Conservation (phyloP, 116 monocot genomes). For the Trichopus zeylanicus region DNA sequence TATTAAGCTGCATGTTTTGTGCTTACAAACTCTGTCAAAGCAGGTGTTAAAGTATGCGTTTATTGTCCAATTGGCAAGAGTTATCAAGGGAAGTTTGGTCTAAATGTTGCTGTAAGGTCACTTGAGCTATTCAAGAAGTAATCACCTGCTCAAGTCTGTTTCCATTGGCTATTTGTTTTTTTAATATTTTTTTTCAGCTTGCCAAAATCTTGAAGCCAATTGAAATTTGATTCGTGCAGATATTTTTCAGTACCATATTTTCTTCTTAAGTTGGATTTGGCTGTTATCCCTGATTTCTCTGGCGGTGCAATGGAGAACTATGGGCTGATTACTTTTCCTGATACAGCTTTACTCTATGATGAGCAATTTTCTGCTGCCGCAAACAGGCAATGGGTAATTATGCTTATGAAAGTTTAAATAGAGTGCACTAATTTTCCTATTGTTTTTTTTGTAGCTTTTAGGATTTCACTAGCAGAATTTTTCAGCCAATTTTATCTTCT, state of each 20-base stretch:
- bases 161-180: neutral
- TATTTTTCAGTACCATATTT: slow-evolving; percentile 81
- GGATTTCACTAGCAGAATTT: neutral
- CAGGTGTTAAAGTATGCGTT: slow-evolving; percentile 74
- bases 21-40: neutral
- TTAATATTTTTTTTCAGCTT: too few relatives aligned
- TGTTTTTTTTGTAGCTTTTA: neutral
- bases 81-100: slow-evolving; percentile 80
- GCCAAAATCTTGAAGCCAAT: too few relatives aligned
- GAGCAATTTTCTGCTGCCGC: slow-evolving; percentile 78
- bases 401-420: neutral
- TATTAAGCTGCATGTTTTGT: neutral
- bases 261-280: slow-evolving; percentile 93
- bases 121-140: slow-evolving; percentile 68
- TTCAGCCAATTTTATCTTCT: neutral
- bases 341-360: slow-evolving; percentile 81
- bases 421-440: neutral
- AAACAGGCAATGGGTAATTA: slow-evolving; percentile 76
- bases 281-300: slow-evolving; percentile 96
- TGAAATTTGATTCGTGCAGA: too few relatives aligned
- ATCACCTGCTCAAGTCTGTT: neutral
- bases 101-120: slow-evolving; percentile 87
- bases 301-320: slow-evolving; percentile 98
- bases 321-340: slow-evolving; percentile 88
- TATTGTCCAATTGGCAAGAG: slow-evolving; percentile 85